Conservation (phyloP, 225 moss, liverwort and hornwort species). For the Ulota crispa region DNA sequence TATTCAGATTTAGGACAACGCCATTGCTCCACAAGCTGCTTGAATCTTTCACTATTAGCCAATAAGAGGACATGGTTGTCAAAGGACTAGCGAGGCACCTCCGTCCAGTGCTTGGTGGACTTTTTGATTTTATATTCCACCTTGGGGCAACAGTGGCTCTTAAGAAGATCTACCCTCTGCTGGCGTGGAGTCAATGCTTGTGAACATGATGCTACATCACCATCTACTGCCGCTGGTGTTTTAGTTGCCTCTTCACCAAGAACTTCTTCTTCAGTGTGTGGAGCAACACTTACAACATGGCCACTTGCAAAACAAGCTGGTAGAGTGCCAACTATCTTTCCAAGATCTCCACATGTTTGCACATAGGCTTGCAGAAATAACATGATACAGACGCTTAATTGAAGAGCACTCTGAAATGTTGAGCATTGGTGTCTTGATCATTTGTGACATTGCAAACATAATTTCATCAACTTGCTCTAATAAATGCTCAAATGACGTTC, state of each 20-base stretch:
- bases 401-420: neutral
- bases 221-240: too few species aligned
- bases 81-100: neutral
- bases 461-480: neutral
- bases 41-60: neutral
- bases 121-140: neutral
- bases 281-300: neutral
- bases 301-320: too few species aligned
- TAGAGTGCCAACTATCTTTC: neutral
- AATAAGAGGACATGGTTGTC: neutral
- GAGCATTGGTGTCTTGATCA: too few species aligned
- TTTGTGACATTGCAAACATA: neutral
- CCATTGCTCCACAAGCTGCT: rapidly evolving
- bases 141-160: neutral
- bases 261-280: neutral
- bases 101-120: neutral
- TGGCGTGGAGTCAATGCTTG: neutral
- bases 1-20: neutral
- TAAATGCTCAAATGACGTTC: neutral
- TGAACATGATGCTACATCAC: neutral
- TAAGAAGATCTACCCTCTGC: neutral
- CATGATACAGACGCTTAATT: neutral
- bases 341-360: neutral
- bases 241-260: too few species aligned
- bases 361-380: neutral